Evolutionary conservation across 2,329 filamentous ascomycete species (phyloP), one percentile per base, ranked within the genome.

Genomic region (Neonectria faginata): DNA sequence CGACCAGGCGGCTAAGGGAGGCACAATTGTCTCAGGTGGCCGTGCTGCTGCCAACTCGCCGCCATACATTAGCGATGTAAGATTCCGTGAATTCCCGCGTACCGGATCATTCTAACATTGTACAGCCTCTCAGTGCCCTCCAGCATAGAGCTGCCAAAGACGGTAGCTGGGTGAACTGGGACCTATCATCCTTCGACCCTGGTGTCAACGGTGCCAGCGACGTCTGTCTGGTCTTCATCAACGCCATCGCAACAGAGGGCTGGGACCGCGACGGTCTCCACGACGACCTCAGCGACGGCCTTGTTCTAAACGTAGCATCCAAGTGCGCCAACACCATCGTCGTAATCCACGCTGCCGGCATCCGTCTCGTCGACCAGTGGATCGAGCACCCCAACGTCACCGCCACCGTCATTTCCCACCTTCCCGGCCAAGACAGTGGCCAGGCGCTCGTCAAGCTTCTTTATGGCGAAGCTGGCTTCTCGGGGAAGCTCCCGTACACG

Each of bases 161-260:
- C 66, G 81, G 81, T 20, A 88, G 86, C 1, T 83, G 84, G 64
- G 76, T 91, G 2, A 85, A 57, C 77, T 91, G 65, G 79, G 84
- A 80, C 58, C 72, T 78, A 1, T 70, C 72, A 20, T 78, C 75
- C 2, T 70, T 69, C 47, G 66, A 78, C 10, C 75, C 75, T 0
- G 73, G 74, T 18, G 78, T 81, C 42, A 79, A 80, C 33, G 71
- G 67, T n/a, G 78, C 79, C 2, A 72, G 73, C 2, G 84, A 90
- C 2, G 88, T 92, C 57, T 55, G 97, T 91, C 74, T 97, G 22
- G 93, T 96, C 1, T 97, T 97, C 77, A 91, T 89, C 60, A 97
- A 92, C 73, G 86, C 84, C 25, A 92, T 94, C 75, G 88, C 91
- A 0, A 92, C 92, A 0, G 94, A 97, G 78, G 92, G 91, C 0